Conservation (phyloP, 768 basidiomycete genomes). For the Holtermanniella nyarrowii region DNA sequence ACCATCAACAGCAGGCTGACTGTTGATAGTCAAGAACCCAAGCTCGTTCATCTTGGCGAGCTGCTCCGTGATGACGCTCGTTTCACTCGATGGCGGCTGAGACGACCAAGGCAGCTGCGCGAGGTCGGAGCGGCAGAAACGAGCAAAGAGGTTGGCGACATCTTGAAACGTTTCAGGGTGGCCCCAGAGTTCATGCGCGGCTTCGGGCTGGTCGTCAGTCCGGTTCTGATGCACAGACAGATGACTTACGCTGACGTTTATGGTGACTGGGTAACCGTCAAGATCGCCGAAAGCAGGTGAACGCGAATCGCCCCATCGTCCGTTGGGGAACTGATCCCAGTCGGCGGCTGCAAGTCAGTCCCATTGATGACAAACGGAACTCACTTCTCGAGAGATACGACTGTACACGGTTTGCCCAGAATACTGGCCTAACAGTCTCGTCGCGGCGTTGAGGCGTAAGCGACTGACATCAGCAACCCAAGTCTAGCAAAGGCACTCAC, state of each 20-base stretch:
- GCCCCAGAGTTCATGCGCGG: conserved; percentile 38
- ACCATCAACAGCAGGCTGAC: conserved; percentile 90
- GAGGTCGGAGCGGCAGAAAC: conserved; percentile 39
- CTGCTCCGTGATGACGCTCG: conserved; percentile 39
- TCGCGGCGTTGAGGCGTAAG: conserved; percentile 83
- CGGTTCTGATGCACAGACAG: background rate
- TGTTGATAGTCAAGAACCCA: conserved; percentile 95
- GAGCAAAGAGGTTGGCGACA: conserved; percentile 34
- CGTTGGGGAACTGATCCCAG: conserved; percentile 99
- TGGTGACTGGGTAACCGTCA: conserved; percentile 87
- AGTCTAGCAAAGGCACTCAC: conserved; percentile 43
- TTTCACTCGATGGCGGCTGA: conserved; percentile 40
- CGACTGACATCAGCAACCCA: conserved; percentile 43
- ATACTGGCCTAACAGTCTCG: conserved; percentile 93
- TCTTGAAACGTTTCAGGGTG: conserved; percentile 27
- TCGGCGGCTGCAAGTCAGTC: conserved; percentile 53
- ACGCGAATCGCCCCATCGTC: conserved; percentile 92
- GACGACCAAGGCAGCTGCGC: conserved; percentile 40
- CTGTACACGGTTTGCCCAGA: conserved; percentile 95
- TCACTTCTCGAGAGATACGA: conserved; percentile 78
- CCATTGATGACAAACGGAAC: conserved; percentile 1
- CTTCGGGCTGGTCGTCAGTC: conserved; percentile 12
- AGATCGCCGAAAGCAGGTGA: conserved; percentile 97
- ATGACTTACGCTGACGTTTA: conserved; percentile 68
- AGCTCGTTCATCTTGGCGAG: conserved; percentile 64